Evolutionary conservation across 106 monocot species (phyloP), one percentile per base, ranked within the genome.

Genomic region (Dendrobium chrysotoxum): DNA sequence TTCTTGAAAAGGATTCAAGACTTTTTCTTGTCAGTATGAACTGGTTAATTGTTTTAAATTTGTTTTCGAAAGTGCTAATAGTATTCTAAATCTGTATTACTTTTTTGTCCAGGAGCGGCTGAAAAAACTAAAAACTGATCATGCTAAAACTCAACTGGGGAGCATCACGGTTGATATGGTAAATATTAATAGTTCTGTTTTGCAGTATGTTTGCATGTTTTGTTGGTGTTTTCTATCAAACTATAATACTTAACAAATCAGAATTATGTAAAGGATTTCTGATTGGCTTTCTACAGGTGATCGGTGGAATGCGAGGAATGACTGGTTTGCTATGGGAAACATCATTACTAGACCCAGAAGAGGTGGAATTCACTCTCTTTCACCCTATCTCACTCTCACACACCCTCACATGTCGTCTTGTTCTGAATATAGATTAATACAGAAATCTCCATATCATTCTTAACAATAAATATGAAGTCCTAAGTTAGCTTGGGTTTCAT

Each of bases 281-380:
- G 68, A 58, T 47, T 70, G n/a, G 15, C 13, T 67, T 84, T 78
- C 66, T 7, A 12, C 79, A 99, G 98, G 98, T 99, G 55, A 89
- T 99, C 78, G 92, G 98, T 81, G 98, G 98, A 85, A 99, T 99
- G 98, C 91, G 98, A 86, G 98, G 95, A 83, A 99, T 95, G 92
- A 91, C 83, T 55, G 98, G 91, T 75, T 86, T 99, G 80, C 82
- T 99, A 39, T 99, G 98, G 95, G 98, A 99, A 83, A 87, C 92
- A 76, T 99, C 98, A 67, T 83, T 95, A 81, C 92, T 99, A 80
- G 98, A 99, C 84, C 91, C 98, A 53, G 94, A 99, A 40, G 95
- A 99, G 94, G 98, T 95, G 76, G 58, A 40, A 57, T 78, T 85
- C 78, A 61, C 50, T 39, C 16, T 77, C 78, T 67, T 28, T 12